These are phyloP conservation scores for Sporobolomyces roseus DNA, from an alignment of 768 basidiomycete genomes.

Conservation along the genomic window DNA sequence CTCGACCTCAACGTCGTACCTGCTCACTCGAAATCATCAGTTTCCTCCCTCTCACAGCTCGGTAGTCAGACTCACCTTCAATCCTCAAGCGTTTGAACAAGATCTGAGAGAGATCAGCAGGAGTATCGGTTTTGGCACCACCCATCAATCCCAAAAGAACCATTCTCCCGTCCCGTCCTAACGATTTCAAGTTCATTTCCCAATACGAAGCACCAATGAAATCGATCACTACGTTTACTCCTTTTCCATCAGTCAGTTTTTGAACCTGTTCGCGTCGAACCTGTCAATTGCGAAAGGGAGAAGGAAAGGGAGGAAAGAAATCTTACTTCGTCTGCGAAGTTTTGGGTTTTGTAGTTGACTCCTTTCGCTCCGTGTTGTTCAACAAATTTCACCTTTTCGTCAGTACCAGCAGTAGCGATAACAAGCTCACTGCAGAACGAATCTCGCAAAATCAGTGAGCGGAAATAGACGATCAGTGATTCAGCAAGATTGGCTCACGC, in stretches of 20 bases:
- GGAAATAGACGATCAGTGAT: not conserved
- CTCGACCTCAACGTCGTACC: conserved; percentile 81
- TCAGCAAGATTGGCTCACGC: conserved; percentile 58
- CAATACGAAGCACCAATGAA: conserved; percentile 66
- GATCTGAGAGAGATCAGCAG: conserved; percentile 59
- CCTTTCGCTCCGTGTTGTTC: conserved; percentile 57
- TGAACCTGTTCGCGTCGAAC: conserved; percentile 61
- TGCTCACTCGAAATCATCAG: too few relatives aligned
- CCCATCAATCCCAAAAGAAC: conserved; percentile 63
- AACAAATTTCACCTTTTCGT: conserved; percentile 73
- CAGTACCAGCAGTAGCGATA: conserved; percentile 78
- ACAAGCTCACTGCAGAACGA: conserved; percentile 58
- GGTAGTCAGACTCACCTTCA: conserved; percentile 49
- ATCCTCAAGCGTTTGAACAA: conserved; percentile 80
- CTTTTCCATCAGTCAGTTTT: conserved; percentile 62
- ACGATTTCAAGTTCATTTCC: conserved; percentile 64
- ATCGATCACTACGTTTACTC: conserved; percentile 80
- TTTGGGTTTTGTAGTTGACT: conserved; percentile 26
- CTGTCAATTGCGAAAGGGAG: conserved; percentile 62
- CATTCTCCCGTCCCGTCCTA: conserved; percentile 73
- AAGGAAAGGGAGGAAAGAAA: conserved; percentile 2
- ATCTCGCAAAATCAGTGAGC: too few relatives aligned
- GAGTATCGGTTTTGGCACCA: conserved; percentile 50
- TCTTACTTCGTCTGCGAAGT: too few relatives aligned
- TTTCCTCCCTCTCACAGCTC: too few relatives aligned